These are phyloP conservation scores for Penicillium nordicum DNA, from an alignment of 2,329 filamentous ascomycete genomes.

Conservation along the genomic window DNA sequence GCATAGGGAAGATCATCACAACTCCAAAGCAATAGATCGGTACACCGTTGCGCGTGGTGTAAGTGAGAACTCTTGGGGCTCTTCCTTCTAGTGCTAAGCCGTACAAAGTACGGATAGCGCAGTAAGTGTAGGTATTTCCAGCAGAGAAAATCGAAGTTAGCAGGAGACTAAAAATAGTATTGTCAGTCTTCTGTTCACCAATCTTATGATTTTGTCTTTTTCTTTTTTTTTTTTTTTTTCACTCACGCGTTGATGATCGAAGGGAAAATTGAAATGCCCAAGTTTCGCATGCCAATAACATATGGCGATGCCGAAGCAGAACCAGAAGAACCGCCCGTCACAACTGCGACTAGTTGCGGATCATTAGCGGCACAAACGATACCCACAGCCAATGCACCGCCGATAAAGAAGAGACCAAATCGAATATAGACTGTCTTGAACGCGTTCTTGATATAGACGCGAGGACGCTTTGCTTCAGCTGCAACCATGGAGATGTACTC, in stretches of 20 bases:
- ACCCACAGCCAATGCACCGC: conserved; percentile 67
- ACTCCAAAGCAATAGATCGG: conserved; percentile 57
- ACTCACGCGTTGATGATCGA: conserved; percentile 55
- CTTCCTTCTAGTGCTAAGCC: conserved; percentile 53
- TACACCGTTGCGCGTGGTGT: conserved; percentile 59
- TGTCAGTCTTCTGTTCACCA: not conserved
- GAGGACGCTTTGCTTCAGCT: conserved; percentile 66
- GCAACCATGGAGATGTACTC: conserved; percentile 61
- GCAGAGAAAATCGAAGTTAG: conserved; percentile 56
- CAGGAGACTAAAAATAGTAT: conserved; percentile 28
- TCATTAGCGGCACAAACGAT: conserved; percentile 68
- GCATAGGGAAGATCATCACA: conserved; percentile 53
- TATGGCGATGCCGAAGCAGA: conserved; percentile 58
- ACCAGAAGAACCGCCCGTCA: conserved; percentile 13
- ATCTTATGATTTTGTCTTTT: no score
- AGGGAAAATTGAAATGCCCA: conserved; percentile 53
- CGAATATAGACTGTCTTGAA: conserved; percentile 75
- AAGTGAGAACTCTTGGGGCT: conserved; percentile 54
- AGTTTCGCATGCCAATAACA: conserved; percentile 59
- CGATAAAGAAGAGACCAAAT: conserved; percentile 70
- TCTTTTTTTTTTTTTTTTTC: not conserved
- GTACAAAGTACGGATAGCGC: conserved; percentile 53
- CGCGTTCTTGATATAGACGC: conserved; percentile 65
- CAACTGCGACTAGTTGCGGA: conserved; percentile 14
- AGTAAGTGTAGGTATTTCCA: conserved; percentile 56